Percentiles rank a stretch among this genome's conserved stretches.
These are phyloP conservation scores for Dioscorea zingiberensis DNA, from an alignment of 106 monocot species.

Conservation along the genomic window DNA sequence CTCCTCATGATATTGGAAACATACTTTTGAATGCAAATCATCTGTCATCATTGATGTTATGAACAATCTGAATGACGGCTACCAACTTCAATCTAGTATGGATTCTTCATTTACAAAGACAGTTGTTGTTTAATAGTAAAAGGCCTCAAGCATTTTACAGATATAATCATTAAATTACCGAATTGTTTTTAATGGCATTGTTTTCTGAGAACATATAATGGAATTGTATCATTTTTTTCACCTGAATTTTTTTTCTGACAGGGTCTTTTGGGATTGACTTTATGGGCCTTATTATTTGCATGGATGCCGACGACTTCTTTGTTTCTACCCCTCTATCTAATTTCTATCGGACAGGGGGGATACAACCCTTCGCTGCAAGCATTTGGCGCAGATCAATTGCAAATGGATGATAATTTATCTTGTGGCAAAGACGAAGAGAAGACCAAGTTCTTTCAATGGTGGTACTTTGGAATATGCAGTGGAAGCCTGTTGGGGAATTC, in stretches of 20 bases:
- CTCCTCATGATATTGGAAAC: no score
- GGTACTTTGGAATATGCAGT: slow-evolving; percentile 93
- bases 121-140: no score
- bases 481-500: slow-evolving; percentile 85
- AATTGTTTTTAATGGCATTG: no score
- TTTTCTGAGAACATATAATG: no score
- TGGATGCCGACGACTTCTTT: slow-evolving; percentile 64
- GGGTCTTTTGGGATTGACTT: slow-evolving; percentile 73
- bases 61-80: no score
- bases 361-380: slow-evolving; percentile 96
- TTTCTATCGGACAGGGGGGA: slow-evolving; percentile 78
- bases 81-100: no score
- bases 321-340: slow-evolving; percentile 84
- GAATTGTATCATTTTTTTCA: no score
- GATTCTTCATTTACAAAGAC: no score
- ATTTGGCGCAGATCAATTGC: slow-evolving; percentile 89
- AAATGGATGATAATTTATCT: slow-evolving; percentile 26
- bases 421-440: slow-evolving; percentile 22
- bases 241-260: slow-evolving; percentile 21
- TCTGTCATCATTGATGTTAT: no score
- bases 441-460: slow-evolving; percentile 81
- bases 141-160: no score
- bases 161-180: no score
- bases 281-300: slow-evolving; percentile 58
- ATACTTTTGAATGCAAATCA: no score